A percentile compares a stretch with the other conserved stretches of the same genome.
These are phyloP conservation scores for Coemansia sp. DNA, from an alignment of 192 early-diverging fungal species.

Conservation along the genomic window DNA sequence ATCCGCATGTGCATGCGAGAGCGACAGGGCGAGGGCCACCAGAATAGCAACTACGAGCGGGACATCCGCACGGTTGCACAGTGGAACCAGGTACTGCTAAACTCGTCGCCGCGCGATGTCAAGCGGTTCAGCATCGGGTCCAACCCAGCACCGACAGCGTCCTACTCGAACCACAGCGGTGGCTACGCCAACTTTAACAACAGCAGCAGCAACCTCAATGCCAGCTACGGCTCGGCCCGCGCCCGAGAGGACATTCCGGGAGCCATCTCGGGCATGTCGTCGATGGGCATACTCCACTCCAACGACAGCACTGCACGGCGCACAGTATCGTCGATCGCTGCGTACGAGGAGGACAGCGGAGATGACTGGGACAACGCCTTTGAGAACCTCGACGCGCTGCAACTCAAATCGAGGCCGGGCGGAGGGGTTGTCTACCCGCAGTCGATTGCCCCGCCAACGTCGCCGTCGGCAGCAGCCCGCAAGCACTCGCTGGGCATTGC, in stretches of 20 bases:
- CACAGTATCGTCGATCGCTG: slow-evolving; percentile 46
- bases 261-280: slow-evolving; percentile 41
- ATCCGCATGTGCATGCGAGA: slow-evolving; percentile 33
- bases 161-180: slow-evolving; percentile 2
- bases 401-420: slow-evolving; percentile 22
- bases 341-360: slow-evolving; percentile 47
- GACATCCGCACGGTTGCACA: slow-evolving; percentile 44
- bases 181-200: slow-evolving; percentile 20
- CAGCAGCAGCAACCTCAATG: slow-evolving; percentile 25
- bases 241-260: slow-evolving; percentile 42
- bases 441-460: slow-evolving; percentile 29
- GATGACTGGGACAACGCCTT: slow-evolving; percentile 51
- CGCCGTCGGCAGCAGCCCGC: slow-evolving; percentile 21
- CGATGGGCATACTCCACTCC: slow-evolving; percentile 44
- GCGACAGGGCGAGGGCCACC: slow-evolving; percentile 30
- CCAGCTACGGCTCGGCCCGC: slow-evolving; percentile 32
- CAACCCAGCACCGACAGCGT: neutral
- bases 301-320: slow-evolving; percentile 38
- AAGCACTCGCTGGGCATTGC: slow-evolving; percentile 35
- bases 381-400: slow-evolving; percentile 43
- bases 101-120: slow-evolving; percentile 47
- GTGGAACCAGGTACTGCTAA: slow-evolving; percentile 47
- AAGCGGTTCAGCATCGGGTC: slow-evolving; percentile 32
- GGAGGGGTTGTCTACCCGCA: slow-evolving; percentile 31
- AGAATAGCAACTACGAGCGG: slow-evolving; percentile 33